Percentiles rank a stretch among this genome's conserved stretches.
phyloP scores from a whole-genome alignment of 768 basidiomycete species.

The Calvatia gigantea region DNA sequence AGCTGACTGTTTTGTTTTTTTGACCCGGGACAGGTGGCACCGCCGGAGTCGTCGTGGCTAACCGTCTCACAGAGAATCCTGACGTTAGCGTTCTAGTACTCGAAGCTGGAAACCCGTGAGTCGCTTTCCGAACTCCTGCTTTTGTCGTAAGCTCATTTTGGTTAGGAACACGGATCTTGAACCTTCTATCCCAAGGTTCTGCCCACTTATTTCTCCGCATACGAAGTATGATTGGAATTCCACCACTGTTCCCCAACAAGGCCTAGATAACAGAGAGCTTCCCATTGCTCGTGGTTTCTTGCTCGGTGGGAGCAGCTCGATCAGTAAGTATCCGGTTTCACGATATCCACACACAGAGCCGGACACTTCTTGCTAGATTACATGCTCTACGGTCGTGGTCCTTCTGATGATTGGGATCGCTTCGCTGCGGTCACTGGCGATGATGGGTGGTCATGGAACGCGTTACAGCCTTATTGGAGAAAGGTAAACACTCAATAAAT shows the following conservation, averaged over 20 bases:
- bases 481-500: slow-evolving; percentile 20
- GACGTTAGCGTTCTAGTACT: slow-evolving; percentile 26
- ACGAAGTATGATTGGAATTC: slow-evolving; percentile 26
- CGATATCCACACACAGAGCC: not conserved
- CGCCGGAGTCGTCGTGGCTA: slow-evolving; percentile 31
- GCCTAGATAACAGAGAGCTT: slow-evolving; percentile 19
- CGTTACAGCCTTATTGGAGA: slow-evolving; percentile 25
- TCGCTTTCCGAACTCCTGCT: not conserved
- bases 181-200: not conserved
- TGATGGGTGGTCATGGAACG: slow-evolving; percentile 32
- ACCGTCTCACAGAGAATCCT: slow-evolving; percentile 29
- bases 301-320: slow-evolving; percentile 24
- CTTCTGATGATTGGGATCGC: slow-evolving; percentile 25
- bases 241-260: slow-evolving; percentile 22
- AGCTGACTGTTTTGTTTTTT: not conserved
- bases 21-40: slow-evolving; percentile 19
- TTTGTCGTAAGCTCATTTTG: not conserved
- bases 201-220: slow-evolving; percentile 7
- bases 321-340: slow-evolving; percentile 17
- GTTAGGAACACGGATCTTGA: not conserved
- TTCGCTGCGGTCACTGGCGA: slow-evolving; percentile 28
- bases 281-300: slow-evolving; percentile 23
- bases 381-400: slow-evolving; percentile 31
- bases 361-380: slow-evolving; percentile 18
- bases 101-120: slow-evolving; percentile 26